phyloP scores from a whole-genome alignment of 345 rosid genomes.

The Linum tenue region DNA sequence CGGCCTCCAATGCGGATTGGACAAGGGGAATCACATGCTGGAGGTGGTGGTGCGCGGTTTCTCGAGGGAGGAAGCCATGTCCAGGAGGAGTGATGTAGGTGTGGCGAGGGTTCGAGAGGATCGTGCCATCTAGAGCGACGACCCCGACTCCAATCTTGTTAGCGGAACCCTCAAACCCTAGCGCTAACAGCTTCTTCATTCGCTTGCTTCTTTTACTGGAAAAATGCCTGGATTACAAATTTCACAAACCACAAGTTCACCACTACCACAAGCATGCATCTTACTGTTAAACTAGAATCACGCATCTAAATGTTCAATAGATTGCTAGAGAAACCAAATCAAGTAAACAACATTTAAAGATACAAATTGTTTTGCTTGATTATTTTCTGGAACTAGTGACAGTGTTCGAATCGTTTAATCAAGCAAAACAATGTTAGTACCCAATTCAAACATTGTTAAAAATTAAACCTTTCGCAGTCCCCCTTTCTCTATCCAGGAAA shows the following conservation, averaged over 20 bases:
- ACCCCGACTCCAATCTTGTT: constrained; percentile 93
- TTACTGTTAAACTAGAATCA: too few species aligned
- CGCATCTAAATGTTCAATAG: too few species aligned
- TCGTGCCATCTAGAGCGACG: constrained; percentile 68
- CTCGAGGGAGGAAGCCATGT: constrained; percentile 91
- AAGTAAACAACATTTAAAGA: too few species aligned
- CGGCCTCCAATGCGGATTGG: constrained; percentile 56
- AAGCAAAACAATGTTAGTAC: too few species aligned
- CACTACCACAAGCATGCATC: too few species aligned
- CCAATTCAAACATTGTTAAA: too few species aligned
- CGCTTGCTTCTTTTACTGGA: background rate
- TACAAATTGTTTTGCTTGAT: too few species aligned
- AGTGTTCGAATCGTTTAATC: too few species aligned
- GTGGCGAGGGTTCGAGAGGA: constrained; percentile 87
- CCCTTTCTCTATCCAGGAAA: too few species aligned
- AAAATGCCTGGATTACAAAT: background rate
- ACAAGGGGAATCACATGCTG: constrained; percentile 73
- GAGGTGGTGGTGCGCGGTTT: constrained; percentile 91
- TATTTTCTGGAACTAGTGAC: too few species aligned
- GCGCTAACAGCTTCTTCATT: constrained; percentile 71
- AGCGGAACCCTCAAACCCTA: constrained; percentile 92
- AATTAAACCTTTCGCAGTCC: too few species aligned
- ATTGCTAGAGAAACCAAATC: too few species aligned
- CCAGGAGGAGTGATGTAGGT: constrained; percentile 95
- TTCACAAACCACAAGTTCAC: background rate